A percentile compares a stretch with the other conserved stretches of the same genome.
These are phyloP conservation scores for Moricandia moricandioides DNA, from an alignment of 345 rosid species.

Conservation along the genomic window DNA sequence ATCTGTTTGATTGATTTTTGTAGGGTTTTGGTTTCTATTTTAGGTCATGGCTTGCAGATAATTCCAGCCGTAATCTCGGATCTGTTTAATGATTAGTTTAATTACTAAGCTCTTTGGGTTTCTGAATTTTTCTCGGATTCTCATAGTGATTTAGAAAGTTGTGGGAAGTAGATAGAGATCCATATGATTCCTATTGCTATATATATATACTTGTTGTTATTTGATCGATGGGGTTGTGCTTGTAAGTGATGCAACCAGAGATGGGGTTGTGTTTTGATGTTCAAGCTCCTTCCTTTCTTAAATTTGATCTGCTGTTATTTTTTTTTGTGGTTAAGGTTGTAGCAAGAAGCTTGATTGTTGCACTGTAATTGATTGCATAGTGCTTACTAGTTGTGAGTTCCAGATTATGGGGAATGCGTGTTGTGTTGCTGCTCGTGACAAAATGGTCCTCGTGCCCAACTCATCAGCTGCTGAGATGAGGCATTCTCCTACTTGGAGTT, in stretches of 20 bases:
- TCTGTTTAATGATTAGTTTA: slow-evolving; percentile 38
- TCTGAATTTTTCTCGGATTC: background rate
- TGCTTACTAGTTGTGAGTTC: background rate
- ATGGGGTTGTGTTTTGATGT: background rate
- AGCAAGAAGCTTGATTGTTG: background rate
- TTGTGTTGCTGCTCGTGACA: background rate
- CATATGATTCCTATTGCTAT: background rate
- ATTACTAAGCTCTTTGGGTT: background rate
- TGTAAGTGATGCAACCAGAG: no score
- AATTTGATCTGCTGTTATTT: no score
- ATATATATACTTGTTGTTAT: background rate
- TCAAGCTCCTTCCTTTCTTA: no score
- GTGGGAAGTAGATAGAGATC: background rate
- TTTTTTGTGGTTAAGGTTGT: background rate
- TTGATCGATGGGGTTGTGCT: background rate
- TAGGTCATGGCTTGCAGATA: slow-evolving; percentile 24
- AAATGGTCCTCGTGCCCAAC: background rate
- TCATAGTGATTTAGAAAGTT: background rate
- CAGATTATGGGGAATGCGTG: background rate
- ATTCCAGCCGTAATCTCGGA: slow-evolving; percentile 54
- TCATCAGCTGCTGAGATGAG: background rate
- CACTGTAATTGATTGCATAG: background rate
- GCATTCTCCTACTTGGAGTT: background rate
- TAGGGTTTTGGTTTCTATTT: slow-evolving; percentile 17
- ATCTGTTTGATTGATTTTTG: slow-evolving; percentile 3